Evolutionary conservation across 1,284 basidiomycete genomes (phyloP).

Genomic region (Phylloporus gajari): DNA sequence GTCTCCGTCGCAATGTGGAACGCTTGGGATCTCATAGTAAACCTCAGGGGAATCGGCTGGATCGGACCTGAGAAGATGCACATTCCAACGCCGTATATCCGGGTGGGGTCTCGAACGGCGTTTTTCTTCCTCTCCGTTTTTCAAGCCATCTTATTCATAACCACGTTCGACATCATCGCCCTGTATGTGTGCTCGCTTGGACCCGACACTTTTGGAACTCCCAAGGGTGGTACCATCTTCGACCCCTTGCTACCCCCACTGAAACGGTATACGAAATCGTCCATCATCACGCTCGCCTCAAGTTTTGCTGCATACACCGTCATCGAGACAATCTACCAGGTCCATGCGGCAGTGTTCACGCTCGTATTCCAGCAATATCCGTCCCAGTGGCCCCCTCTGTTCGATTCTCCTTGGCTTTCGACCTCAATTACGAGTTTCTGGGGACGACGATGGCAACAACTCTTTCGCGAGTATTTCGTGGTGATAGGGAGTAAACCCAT

Average conservation of each 20-base stretch:
- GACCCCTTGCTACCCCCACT: constrained; percentile 53
- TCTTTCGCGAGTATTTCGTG: constrained; percentile 53
- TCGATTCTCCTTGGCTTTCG: constrained; percentile 51
- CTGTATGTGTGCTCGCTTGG: constrained; percentile 23
- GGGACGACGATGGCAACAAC: constrained; percentile 58
- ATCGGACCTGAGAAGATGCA: constrained; percentile 17
- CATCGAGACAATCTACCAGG: constrained; percentile 56
- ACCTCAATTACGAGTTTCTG: constrained; percentile 55
- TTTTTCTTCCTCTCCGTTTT: constrained; percentile 33
- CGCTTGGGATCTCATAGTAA: constrained; percentile 40
- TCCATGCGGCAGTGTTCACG: constrained; percentile 56
- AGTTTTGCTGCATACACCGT: constrained; percentile 54
- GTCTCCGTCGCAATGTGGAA: constrained; percentile 36
- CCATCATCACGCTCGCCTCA: constrained; percentile 51
- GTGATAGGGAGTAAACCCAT: constrained; percentile 44
- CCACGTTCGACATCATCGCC: constrained; percentile 20
- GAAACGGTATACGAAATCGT: constrained; percentile 56
- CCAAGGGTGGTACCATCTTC: constrained; percentile 59
- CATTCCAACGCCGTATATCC: constrained; percentile 22
- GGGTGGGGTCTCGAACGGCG: constrained; percentile 29
- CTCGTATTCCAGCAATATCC: constrained; percentile 48
- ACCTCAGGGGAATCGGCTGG: constrained; percentile 44
- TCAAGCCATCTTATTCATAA: constrained; percentile 15
- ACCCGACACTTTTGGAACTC: constrained; percentile 35
- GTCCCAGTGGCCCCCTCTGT: constrained; percentile 55